Base-by-base conservation (phyloP, 2,329 filamentous ascomycete genomes). In the Coleophoma eucalyptorum region DNA sequence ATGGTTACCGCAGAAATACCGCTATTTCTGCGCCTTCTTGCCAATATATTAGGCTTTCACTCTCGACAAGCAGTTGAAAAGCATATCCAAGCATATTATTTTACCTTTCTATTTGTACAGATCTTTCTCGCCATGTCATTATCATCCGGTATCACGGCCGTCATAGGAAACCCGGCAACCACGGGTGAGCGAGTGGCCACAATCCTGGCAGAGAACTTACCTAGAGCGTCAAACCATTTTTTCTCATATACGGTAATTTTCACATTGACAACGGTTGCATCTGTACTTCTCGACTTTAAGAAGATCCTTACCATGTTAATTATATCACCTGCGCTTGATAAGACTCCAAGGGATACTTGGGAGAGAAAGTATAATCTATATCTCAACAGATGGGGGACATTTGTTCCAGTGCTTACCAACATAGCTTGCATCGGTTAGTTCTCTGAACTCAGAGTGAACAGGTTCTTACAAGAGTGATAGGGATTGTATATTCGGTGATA, bases 81-180 rank as follows among this genome's bases (percentile, higher is more conserved):
- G 40, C 55, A 59, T 33, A 82, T 87, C 2, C 83, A 87, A 60
- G 78, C 76, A 52, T 87, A 84, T 67, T 87, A 84, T 65, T 87
- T 87, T 61, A 77, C 78, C 21, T 88, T 88, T 64, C 71, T 87
- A 19, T 87, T 87, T 64, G 78, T 87, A 34, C 83, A 87, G 62
- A 67, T 87, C 54, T 87, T 88, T 68, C 69, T 88, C 42, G 80
- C 87, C 31, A 83, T 86, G 38, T 81, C 81, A 1, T 75, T 87
- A 48, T 78, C 83, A 15, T 78, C 78, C 20, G 81, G 83, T 62
- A 75, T 85, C 43, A 76, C 77, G 6, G 71, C 72, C 2, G 75
- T 83, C 50, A 71, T 86, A 55, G 69, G 75, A 19, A 68, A 76
- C 8, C 41, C 46, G 32, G 16, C 19, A 35, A 45, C 13, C 11